Percentiles rank a stretch among this genome's conserved stretches.
phyloP scores from a whole-genome alignment of 371 early-diverging fungal species.

The Smittium mucronatum region DNA sequence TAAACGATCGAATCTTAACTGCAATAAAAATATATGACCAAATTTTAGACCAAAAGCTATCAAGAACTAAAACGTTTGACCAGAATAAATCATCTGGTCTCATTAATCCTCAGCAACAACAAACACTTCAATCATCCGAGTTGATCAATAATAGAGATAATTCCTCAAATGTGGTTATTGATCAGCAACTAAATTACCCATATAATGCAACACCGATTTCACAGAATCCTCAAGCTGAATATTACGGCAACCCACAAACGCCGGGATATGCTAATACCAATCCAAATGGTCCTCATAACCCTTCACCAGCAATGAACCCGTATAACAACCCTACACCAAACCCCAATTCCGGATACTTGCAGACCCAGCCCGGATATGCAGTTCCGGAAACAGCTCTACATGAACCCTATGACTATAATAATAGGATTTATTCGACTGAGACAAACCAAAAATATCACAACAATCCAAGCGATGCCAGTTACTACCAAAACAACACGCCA shows the following conservation, averaged over 20 bases:
- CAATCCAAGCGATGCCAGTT: no score
- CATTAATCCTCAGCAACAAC: neutral
- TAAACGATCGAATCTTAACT: slow-evolving; percentile 55
- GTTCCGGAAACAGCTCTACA: no score
- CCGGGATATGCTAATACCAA: neutral
- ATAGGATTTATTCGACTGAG: no score
- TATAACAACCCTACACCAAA: neutral
- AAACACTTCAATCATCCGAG: neutral
- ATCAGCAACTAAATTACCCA: neutral
- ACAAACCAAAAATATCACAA: no score
- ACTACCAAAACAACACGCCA: no score
- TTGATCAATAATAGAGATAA: neutral
- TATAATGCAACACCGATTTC: neutral
- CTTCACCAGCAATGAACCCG: neutral
- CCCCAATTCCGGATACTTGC: no score
- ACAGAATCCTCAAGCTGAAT: neutral
- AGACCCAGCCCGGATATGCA: no score
- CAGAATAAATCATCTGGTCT: neutral
- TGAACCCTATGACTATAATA: no score
- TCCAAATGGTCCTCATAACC: neutral
- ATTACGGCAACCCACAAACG: neutral
- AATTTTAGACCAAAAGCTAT: slow-evolving; percentile 35
- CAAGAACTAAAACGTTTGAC: neutral
- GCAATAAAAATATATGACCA: slow-evolving; percentile 70
- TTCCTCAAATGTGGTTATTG: neutral